Evolutionary conservation across 768 basidiomycete genomes (phyloP).

Genomic region (Guyanaporus albipodus): DNA sequence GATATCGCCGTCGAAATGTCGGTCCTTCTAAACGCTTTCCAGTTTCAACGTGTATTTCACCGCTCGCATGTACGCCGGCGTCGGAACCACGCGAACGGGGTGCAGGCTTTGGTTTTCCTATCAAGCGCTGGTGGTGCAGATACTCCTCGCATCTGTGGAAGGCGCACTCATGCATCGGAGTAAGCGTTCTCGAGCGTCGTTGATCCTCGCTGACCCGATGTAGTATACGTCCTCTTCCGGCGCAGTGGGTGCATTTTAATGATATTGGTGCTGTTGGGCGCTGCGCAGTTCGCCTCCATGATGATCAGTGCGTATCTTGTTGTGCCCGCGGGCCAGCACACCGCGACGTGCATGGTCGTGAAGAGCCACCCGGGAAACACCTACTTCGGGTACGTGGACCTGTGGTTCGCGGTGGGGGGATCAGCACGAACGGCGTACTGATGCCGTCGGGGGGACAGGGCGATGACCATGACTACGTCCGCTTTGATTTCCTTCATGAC

Average conservation of each 20-base stretch:
- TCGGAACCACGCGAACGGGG: neutral
- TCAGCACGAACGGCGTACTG: too few species aligned
- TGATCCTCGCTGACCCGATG: neutral
- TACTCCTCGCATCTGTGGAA: slow-evolving; percentile 11
- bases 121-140: slow-evolving; percentile 12
- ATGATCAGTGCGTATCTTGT: slow-evolving; percentile 8
- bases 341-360: slow-evolving; percentile 14
- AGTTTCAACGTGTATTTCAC: slow-evolving; percentile 25
- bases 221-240: slow-evolving; percentile 21
- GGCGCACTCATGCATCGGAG: slow-evolving; percentile 16
- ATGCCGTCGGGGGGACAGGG: too few species aligned
- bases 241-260: slow-evolving; percentile 2
- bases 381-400: slow-evolving; percentile 21
- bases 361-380: slow-evolving; percentile 7
- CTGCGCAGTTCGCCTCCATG: slow-evolving; percentile 18
- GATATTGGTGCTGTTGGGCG: slow-evolving; percentile 3
- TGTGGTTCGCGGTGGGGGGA: too few species aligned
- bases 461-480: slow-evolving; percentile 15
- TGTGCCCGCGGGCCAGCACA: slow-evolving; percentile 3
- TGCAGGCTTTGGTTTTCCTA: slow-evolving; percentile 19
- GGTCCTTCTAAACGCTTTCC: too few species aligned
- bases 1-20: too few species aligned
- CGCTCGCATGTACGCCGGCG: slow-evolving; percentile 12
- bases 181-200: neutral
- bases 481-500: slow-evolving; percentile 14